phyloP scores from a whole-genome alignment of 78 protist species.

The Tieghemostelium lacteum region DNA sequence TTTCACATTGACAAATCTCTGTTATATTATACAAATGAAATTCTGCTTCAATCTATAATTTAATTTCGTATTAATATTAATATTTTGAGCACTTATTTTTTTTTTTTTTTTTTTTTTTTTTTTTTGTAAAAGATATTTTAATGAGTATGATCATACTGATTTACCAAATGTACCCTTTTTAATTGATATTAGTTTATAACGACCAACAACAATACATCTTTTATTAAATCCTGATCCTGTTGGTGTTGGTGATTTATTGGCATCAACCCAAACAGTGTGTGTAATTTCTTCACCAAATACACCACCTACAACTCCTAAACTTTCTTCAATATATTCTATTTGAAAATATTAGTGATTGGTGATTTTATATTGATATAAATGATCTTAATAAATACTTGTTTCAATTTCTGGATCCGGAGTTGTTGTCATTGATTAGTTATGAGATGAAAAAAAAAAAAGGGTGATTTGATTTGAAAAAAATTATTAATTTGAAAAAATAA shows the following conservation, averaged over 20 bases:
- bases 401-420: conserved; percentile 19
- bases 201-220: conserved; percentile 61
- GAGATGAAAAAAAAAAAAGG: neutral
- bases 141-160: conserved; percentile 55
- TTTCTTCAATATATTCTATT: conserved; percentile 63
- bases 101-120: conserved; percentile 5
- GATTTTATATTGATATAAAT: neutral
- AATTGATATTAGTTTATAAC: conserved; percentile 43
- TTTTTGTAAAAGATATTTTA: no score
- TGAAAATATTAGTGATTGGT: neutral
- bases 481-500: conserved; percentile 2
- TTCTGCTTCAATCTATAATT: conserved; percentile 48
- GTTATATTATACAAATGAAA: conserved; percentile 50
- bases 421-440: neutral
- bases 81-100: neutral
- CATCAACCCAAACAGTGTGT: conserved; percentile 59
- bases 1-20: conserved; percentile 33
- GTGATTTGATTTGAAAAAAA: no score
- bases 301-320: conserved; percentile 57
- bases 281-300: conserved; percentile 58
- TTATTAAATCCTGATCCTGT: conserved; percentile 55
- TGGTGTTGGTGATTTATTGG: conserved; percentile 61
- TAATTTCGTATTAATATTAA: no score
- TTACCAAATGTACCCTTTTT: conserved; percentile 79
- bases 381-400: conserved; percentile 4